Evolutionary conservation across 1,284 basidiomycete species (phyloP), one percentile per base, ranked within the genome.

Genomic region (Tetrapyrgos nigripes): DNA sequence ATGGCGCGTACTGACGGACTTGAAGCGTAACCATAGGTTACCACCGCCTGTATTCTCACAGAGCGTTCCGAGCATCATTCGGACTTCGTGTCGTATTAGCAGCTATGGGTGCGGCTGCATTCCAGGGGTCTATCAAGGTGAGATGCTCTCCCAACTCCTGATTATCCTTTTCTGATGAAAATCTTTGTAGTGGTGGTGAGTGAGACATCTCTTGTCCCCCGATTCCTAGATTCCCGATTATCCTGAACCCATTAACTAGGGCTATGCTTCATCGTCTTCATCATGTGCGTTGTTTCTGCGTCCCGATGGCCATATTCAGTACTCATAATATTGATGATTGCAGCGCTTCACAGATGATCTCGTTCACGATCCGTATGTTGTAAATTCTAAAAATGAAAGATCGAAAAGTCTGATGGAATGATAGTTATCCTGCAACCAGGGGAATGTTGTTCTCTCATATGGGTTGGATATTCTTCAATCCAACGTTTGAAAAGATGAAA

Each of bases 381-480:
- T n/a, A n/a, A n/a, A n/a, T 72, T n/a, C n/a, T 27, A 13, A 11
- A 26, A 11, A 24, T 40, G 23, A 51, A 44, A 37, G 13, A 23
- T n/a, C 19, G 31, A 28, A 31, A n/a, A n/a, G 57, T 53, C 44
- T 64, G 23, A 54, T 45, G 29, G 28, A 31, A 28, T 24, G 23
- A 31, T 53, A 88, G 87, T 6, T 93, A 93, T 68, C 80, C 89
- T 4, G 91, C 91, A 0, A 90, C 89, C 0, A 79, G 82, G 43
- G 91, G 92, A 0, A 72, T 93, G 1, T 79, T 89, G 54, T 92
- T 85, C 68, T 88, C 90, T 4, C 92, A 93, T 64, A 84, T 92
- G 77, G 92, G 92, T 9, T 94, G 92, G 91, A 93, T 93, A 66
- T 93, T 93, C 70, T 87, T 80, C 75, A 91, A 92, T 68, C 85